Conservation (phyloP, 2,329 filamentous ascomycete genomes). For the Sphaerulina populicola region DNA sequence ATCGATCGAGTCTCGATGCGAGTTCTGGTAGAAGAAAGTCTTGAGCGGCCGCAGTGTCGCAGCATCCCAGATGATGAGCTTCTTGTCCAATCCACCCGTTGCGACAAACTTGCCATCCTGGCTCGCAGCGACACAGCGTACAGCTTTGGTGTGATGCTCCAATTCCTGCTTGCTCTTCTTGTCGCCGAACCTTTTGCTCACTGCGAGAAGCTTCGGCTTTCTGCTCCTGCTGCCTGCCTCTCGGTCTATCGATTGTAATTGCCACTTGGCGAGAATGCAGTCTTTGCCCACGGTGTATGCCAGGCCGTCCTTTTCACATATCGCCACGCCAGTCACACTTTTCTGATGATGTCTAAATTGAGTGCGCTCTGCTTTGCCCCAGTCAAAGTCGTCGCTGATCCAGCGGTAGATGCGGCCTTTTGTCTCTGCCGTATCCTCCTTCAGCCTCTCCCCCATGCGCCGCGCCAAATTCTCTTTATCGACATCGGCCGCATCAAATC, state of each 20-base stretch:
- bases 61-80: constrained; percentile 82
- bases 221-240: constrained; percentile 22
- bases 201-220: constrained; percentile 51
- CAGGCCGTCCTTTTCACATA: constrained; percentile 58
- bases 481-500: constrained; percentile 89
- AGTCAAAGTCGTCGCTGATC: constrained; percentile 65
- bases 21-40: constrained; percentile 83
- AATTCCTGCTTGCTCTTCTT: constrained; percentile 45
- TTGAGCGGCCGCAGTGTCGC: constrained; percentile 67
- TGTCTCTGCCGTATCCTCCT: constrained; percentile 83
- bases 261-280: constrained; percentile 79
- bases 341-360: constrained; percentile 72
- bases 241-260: constrained; percentile 47
- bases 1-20: constrained; percentile 82
- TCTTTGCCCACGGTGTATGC: constrained; percentile 87
- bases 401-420: constrained; percentile 83
- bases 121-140: constrained; percentile 77
- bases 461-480: constrained; percentile 79
- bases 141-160: constrained; percentile 65
- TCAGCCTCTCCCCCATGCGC: constrained; percentile 57
- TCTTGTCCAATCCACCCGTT: constrained; percentile 77
- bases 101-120: constrained; percentile 84
- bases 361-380: constrained; percentile 57
- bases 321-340: constrained; percentile 69
- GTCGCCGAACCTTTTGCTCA: constrained; percentile 56